These are phyloP conservation scores for Platanthera guangdongensis DNA, from an alignment of 106 monocot species.

Conservation along the genomic window DNA sequence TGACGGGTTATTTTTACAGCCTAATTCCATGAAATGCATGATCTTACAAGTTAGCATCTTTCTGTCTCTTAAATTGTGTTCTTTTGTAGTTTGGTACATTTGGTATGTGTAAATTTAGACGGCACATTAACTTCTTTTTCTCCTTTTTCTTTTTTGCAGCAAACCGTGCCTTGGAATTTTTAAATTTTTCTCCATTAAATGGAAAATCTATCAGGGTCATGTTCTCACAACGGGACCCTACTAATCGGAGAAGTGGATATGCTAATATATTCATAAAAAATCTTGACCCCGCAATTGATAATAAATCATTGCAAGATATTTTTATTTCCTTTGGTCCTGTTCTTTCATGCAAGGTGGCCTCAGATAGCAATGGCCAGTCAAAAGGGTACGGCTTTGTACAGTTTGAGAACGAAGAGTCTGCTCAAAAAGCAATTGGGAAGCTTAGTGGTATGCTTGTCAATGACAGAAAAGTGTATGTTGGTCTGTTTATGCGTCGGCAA, in stretches of 20 bases:
- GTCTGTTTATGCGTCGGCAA: conserved; percentile 33
- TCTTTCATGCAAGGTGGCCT: conserved; percentile 53
- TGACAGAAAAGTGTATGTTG: conserved; percentile 46
- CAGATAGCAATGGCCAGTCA: conserved; percentile 37
- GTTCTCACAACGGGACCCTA: conserved; percentile 38
- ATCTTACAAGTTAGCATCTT: too few relatives aligned
- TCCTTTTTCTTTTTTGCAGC: conserved; percentile 6
- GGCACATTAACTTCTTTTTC: background rate
- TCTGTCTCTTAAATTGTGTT: background rate
- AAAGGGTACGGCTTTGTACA: conserved; percentile 70
- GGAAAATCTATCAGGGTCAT: conserved; percentile 38
- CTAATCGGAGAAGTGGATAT: conserved; percentile 25
- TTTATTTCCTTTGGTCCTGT: conserved; percentile 32
- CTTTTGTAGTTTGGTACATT: background rate
- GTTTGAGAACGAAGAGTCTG: conserved; percentile 47
- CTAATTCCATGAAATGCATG: too few relatives aligned
- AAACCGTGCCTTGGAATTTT: conserved; percentile 16
- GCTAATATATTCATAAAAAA: conserved; percentile 48
- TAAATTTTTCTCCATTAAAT: conserved; percentile 33
- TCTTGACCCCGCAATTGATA: conserved; percentile 25
- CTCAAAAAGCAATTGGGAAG: conserved; percentile 31
- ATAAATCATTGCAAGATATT: conserved; percentile 20
- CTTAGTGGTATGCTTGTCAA: conserved; percentile 55
- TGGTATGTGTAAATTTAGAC: background rate
- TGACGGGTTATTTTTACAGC: background rate